Evolutionary conservation across 108 stramenopile species (phyloP).

Genomic region (Phaeodactylum tricornutum): DNA sequence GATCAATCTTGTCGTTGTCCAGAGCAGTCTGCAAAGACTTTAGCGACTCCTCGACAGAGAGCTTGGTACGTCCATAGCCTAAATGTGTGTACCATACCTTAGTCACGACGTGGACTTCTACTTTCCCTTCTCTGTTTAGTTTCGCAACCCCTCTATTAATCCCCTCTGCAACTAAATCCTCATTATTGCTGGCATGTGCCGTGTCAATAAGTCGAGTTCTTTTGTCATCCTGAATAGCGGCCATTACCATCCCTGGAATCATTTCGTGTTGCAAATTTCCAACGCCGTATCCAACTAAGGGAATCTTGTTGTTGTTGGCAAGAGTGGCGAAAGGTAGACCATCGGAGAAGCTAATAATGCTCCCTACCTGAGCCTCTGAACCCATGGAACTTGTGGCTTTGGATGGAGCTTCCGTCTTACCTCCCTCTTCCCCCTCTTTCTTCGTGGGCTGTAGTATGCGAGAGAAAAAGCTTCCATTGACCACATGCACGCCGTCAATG

Average conservation of each 20-base stretch:
- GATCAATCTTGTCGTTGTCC: conserved; percentile 24
- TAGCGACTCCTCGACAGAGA: conserved; percentile 48
- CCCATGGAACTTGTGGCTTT: not conserved
- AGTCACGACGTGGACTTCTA: conserved; percentile 67
- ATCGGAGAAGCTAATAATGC: conserved; percentile 7
- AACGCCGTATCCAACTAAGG: conserved; percentile 70
- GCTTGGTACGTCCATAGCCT: conserved; percentile 72
- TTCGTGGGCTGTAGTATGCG: not conserved
- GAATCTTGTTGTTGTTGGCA: conserved; percentile 38
- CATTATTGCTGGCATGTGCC: conserved; percentile 58
- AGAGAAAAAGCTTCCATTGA: conserved; percentile 3
- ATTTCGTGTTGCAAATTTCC: conserved; percentile 59
- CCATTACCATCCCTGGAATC: conserved; percentile 27
- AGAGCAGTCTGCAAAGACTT: conserved; percentile 22
- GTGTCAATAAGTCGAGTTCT: conserved; percentile 66
- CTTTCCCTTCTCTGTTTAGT: conserved; percentile 4
- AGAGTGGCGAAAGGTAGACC: conserved; percentile 17
- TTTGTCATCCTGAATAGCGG: conserved; percentile 22
- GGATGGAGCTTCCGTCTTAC: not conserved
- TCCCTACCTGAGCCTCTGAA: conserved; percentile 7
- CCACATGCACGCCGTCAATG: too few species aligned
- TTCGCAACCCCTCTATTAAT: conserved; percentile 28
- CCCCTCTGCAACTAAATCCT: conserved; percentile 52
- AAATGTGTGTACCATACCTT: conserved; percentile 90
- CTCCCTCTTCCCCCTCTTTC: not conserved